A percentile compares a stretch with the other conserved stretches of the same genome.
Evolutionary conservation across 2,329 filamentous ascomycete species (phyloP).

Genomic region (Colletotrichum paranaense): DNA sequence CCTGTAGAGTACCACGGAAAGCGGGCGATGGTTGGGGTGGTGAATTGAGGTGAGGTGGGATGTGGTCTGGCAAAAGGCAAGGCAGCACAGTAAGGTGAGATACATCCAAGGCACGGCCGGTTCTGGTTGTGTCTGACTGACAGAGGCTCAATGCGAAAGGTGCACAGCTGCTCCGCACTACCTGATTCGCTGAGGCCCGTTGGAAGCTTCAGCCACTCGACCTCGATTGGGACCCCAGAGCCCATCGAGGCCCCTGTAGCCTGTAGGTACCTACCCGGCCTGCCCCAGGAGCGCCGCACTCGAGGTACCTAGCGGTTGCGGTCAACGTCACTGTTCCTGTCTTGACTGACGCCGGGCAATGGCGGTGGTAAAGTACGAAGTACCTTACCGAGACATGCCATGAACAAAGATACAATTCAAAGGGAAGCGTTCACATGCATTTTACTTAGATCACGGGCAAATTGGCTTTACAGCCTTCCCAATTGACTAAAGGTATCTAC

Average conservation of each 20-base stretch:
- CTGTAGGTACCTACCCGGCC: neutral
- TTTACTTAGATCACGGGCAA: neutral
- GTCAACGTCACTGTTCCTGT: neutral
- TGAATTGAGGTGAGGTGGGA: neutral
- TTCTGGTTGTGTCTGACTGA: constrained; percentile 17
- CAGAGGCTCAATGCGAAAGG: constrained; percentile 7
- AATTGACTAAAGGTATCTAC: neutral
- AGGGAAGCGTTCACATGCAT: neutral
- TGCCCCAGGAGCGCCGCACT: neutral
- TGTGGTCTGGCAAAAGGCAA: constrained; percentile 15
- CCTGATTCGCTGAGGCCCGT: constrained; percentile 21
- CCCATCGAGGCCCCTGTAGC: constrained; percentile 12
- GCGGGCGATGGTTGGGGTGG: neutral
- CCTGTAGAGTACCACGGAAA: neutral
- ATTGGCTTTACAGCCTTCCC: neutral
- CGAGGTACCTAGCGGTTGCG: neutral
- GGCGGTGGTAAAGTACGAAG: too few relatives aligned
- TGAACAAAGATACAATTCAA: too few relatives aligned
- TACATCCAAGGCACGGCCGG: constrained; percentile 11
- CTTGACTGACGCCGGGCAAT: neutral
- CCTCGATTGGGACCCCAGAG: constrained; percentile 1
- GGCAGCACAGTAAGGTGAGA: neutral
- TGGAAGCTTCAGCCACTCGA: constrained; percentile 26
- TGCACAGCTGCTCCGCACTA: constrained; percentile 23
- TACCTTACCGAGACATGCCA: too few relatives aligned